Evolutionary conservation across 1,284 basidiomycete genomes (phyloP).

Genomic region (Trichosporon asahii): DNA sequence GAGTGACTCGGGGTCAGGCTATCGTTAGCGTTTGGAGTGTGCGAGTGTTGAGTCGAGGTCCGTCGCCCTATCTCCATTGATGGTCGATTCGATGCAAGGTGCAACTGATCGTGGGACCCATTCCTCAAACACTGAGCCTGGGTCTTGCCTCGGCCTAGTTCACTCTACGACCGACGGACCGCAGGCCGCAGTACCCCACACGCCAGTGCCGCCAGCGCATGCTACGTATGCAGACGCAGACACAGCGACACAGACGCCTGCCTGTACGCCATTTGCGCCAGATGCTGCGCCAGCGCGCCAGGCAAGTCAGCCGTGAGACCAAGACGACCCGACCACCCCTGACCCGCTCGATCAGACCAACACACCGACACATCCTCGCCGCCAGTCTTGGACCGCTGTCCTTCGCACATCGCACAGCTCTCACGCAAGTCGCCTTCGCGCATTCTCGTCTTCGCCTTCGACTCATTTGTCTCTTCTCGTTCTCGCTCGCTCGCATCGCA

Average conservation of each 20-base stretch:
- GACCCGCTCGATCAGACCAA: neutral
- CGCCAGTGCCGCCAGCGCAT: neutral
- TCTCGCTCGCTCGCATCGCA: neutral
- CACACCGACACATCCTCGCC: neutral
- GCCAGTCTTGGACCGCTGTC: neutral
- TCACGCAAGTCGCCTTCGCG: neutral
- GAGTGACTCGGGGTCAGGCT: neutral
- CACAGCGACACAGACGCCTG: too few relatives aligned
- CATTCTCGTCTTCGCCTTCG: slow-evolving; percentile 4
- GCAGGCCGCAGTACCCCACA: neutral
- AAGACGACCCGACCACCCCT: neutral
- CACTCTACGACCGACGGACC: slow-evolving; percentile 4
- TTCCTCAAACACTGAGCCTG: neutral
- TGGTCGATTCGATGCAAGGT: neutral
- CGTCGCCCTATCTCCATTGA: neutral
- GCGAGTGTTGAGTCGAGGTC: neutral
- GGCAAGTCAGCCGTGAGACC: neutral
- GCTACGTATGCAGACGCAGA: neutral
- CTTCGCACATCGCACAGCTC: neutral
- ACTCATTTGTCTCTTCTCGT: neutral
- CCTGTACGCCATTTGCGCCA: neutral
- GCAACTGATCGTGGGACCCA: neutral
- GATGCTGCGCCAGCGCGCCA: neutral
- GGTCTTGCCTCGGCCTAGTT: neutral
- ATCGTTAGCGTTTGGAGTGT: slow-evolving; percentile 6